Percentiles rank a stretch among this genome's conserved stretches.
phyloP scores from a whole-genome alignment of 2,329 filamentous ascomycete genomes.

The Xylariaceae sp. region DNA sequence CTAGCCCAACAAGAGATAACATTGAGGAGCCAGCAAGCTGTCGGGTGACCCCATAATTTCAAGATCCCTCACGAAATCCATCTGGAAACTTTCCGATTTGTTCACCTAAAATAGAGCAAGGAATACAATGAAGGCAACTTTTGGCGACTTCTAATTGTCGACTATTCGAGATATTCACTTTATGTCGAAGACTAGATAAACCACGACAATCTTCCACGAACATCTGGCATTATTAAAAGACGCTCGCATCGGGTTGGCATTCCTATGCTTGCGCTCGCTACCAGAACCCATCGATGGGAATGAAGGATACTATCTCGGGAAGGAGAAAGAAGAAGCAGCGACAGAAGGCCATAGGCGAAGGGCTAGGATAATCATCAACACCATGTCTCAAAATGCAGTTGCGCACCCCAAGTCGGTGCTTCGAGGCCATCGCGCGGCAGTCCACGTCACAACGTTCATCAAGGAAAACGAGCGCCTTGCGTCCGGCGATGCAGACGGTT shows the following conservation, averaged over 20 bases:
- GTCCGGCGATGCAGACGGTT: constrained; percentile 88
- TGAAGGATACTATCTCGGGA: neutral
- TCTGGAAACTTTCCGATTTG: constrained; percentile 10
- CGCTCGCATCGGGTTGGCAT: neutral
- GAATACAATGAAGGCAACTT: constrained; percentile 9
- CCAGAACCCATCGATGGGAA: no score
- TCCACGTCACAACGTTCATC: constrained; percentile 74
- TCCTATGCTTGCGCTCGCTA: neutral
- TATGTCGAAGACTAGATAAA: neutral
- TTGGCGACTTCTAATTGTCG: constrained; percentile 5
- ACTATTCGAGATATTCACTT: neutral
- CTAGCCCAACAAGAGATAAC: no score
- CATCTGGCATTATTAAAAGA: neutral
- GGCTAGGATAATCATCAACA: neutral
- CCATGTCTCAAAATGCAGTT: constrained; percentile 26
- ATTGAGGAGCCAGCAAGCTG: no score
- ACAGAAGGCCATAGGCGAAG: no score
- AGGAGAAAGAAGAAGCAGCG: neutral
- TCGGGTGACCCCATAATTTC: neutral
- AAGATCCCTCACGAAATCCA: neutral
- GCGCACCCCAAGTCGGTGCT: constrained; percentile 62
- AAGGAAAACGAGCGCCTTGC: constrained; percentile 70
- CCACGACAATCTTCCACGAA: neutral
- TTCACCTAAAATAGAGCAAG: neutral
- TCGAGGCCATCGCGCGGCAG: constrained; percentile 76